phyloP scores from a whole-genome alignment of 2,329 filamentous ascomycete species.

The Didymella arachidicola region DNA sequence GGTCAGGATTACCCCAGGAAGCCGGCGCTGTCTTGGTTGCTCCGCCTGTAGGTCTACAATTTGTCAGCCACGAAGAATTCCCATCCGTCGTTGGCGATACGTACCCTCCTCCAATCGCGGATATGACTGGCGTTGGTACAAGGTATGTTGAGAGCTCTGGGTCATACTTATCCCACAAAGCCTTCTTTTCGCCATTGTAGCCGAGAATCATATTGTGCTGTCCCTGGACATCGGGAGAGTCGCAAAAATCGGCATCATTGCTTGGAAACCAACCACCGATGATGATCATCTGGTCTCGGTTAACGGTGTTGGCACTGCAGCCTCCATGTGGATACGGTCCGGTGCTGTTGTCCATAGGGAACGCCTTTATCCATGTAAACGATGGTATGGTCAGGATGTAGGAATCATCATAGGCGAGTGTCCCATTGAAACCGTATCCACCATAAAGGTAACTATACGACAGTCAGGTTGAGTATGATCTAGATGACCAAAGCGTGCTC shows the following conservation, averaged over 20 bases:
- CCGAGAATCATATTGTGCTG: constrained; percentile 65
- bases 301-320: constrained; percentile 64
- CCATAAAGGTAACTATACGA: constrained; percentile 66
- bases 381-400: constrained; percentile 69
- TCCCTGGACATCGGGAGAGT: constrained; percentile 62
- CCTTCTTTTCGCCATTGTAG: constrained; percentile 56
- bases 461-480: background rate
- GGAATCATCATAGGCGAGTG: constrained; percentile 66
- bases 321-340: constrained; percentile 61
- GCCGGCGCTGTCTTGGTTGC: constrained; percentile 62
- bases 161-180: constrained; percentile 61
- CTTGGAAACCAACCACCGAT: constrained; percentile 65
- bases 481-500: constrained; percentile 14
- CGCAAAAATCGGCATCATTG: constrained; percentile 55
- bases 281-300: constrained; percentile 67
- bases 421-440: constrained; percentile 60
- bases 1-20: constrained; percentile 61
- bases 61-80: constrained; percentile 27
- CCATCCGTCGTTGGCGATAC: constrained; percentile 21
- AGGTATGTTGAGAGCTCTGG: constrained; percentile 61
- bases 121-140: constrained; percentile 62
- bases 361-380: constrained; percentile 69
- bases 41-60: constrained; percentile 56
- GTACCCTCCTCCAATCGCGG: constrained; percentile 55
- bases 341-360: constrained; percentile 52